These are phyloP conservation scores for Hirschfeldia incana DNA, from an alignment of 345 rosid genomes.

Conservation along the genomic window DNA sequence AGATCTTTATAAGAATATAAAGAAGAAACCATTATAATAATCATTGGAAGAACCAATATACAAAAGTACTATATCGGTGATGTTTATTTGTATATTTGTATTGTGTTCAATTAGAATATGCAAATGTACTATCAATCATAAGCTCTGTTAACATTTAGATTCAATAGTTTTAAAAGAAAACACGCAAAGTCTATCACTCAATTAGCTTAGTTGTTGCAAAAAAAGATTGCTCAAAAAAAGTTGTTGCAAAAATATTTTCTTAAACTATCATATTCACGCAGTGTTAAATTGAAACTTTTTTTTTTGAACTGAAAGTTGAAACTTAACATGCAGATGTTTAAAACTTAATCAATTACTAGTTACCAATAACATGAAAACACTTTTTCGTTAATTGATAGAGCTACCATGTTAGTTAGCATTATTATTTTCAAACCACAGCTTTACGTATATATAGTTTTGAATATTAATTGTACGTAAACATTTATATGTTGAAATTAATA, in stretches of 20 bases:
- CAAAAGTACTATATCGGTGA: not conserved
- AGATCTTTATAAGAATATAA: not conserved
- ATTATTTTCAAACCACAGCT: not conserved
- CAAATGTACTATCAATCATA: slow-evolving; percentile 2
- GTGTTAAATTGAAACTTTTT: not conserved
- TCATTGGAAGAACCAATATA: not conserved
- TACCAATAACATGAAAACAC: not conserved
- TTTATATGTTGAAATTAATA: not conserved
- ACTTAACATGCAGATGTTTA: not conserved
- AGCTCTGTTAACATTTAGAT: not conserved
- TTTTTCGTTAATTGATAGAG: not conserved
- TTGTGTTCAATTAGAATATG: not conserved
- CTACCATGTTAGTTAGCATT: not conserved
- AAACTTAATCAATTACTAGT: not conserved
- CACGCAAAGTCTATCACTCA: not conserved
- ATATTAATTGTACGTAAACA: not conserved
- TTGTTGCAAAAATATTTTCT: not conserved
- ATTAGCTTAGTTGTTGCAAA: not conserved
- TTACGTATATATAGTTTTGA: not conserved
- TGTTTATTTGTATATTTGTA: not conserved
- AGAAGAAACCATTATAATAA: not conserved
- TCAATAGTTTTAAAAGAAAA: not conserved
- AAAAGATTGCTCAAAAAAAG: no score
- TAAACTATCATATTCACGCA: not conserved
- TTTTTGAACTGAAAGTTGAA: not conserved